phyloP scores from a whole-genome alignment of 257 asterid species.

The Nicotiana paniculata region DNA sequence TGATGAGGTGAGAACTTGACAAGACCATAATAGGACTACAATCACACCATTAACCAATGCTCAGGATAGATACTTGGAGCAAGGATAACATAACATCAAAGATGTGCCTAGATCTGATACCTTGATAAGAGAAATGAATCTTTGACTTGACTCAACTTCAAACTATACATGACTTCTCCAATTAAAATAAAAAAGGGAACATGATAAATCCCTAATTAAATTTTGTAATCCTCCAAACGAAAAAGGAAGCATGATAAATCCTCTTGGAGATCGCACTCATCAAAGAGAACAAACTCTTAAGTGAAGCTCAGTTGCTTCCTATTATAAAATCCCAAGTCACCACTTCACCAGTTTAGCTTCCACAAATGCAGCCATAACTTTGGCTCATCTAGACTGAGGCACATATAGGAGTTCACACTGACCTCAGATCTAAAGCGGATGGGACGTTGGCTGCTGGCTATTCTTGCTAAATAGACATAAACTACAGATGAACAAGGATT shows the following conservation, averaged over 20 bases:
- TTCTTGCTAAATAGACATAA: background rate
- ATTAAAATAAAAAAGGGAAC: background rate
- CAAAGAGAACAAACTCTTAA: background rate
- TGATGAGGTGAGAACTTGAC: background rate
- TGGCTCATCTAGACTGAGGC: background rate
- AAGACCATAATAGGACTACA: background rate
- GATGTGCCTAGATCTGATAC: background rate
- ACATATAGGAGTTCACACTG: background rate
- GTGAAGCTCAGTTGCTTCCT: background rate
- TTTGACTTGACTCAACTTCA: background rate
- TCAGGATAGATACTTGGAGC: background rate
- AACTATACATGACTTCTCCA: background rate
- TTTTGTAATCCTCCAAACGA: background rate
- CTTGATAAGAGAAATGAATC: background rate
- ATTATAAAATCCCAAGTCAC: background rate
- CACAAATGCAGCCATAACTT: background rate
- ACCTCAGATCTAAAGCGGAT: background rate
- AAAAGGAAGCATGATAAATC: background rate
- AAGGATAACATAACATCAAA: background rate
- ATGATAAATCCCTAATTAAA: background rate
- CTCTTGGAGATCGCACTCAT: background rate
- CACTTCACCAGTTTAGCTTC: background rate
- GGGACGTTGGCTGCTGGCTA: background rate
- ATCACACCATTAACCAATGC: background rate
- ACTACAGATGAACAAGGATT: background rate